phyloP scores from a whole-genome alignment of 345 rosid genomes.

The Anastatica hierochuntica region DNA sequence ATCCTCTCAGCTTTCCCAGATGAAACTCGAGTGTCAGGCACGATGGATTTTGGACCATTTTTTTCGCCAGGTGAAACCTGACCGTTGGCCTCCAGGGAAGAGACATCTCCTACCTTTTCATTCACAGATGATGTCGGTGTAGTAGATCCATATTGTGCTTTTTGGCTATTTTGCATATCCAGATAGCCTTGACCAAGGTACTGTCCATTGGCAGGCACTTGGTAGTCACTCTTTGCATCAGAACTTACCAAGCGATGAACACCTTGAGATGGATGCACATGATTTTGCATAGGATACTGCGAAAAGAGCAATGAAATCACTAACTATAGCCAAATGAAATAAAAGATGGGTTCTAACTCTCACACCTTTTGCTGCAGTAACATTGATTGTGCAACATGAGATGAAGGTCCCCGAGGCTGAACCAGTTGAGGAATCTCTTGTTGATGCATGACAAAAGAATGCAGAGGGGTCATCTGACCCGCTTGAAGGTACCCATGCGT shows the following conservation, averaged over 20 bases:
- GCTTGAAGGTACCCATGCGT: constrained; percentile 44
- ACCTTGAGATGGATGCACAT: constrained; percentile 40
- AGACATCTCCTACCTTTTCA: constrained; percentile 38
- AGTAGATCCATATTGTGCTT: constrained; percentile 36
- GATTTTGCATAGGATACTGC: constrained; percentile 40
- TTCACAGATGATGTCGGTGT: constrained; percentile 43
- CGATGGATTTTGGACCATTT: constrained; percentile 30
- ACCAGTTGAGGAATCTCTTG: constrained; percentile 57
- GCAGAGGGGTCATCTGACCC: constrained; percentile 68
- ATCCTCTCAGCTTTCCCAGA: constrained; percentile 40
- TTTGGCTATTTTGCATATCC: constrained; percentile 43
- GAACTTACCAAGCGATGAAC: constrained; percentile 39
- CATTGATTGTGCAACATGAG: constrained; percentile 45
- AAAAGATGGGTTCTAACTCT: not conserved
- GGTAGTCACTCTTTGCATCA: constrained; percentile 49
- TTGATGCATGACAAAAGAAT: constrained; percentile 70
- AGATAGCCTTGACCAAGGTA: constrained; percentile 39
- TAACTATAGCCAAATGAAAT: not conserved
- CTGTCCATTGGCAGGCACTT: constrained; percentile 48
- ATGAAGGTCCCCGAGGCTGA: constrained; percentile 48
- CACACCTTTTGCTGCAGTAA: constrained; percentile 59
- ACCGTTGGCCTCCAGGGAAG: not conserved
- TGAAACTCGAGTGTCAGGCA: constrained; percentile 26
- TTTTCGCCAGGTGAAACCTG: constrained; percentile 47
- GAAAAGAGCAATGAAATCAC: too few relatives aligned